phyloP scores from a whole-genome alignment of 306 rosid species.

The Rubus parviflorus region DNA sequence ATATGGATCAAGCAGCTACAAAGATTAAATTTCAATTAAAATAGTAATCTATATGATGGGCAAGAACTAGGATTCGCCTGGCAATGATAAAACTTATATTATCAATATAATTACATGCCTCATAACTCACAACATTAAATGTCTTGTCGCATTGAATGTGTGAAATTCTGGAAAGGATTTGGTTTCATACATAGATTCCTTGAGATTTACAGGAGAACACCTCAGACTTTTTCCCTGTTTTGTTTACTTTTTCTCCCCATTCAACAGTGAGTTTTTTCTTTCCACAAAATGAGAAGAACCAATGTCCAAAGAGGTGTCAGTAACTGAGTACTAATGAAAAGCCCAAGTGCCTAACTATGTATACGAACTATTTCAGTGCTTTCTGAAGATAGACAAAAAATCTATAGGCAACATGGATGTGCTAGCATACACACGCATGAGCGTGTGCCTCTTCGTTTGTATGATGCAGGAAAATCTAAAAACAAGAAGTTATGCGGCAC shows the following conservation, averaged over 20 bases:
- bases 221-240: neutral
- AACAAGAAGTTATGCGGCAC: neutral
- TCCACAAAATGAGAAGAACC: neutral
- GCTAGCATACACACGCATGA: neutral
- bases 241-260: neutral
- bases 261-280: neutral
- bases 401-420: neutral
- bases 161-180: neutral
- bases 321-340: neutral
- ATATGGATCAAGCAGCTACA: constrained; percentile 8
- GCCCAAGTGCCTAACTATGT: neutral
- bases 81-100: neutral
- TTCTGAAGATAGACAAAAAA: neutral
- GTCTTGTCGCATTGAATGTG: neutral
- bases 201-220: neutral
- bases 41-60: neutral
- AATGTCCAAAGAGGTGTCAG: neutral
- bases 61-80: neutral
- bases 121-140: neutral
- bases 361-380: neutral
- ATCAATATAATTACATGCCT: neutral
- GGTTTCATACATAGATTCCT: neutral
- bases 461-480: neutral
- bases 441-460: neutral
- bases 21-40: neutral